Percentiles rank a stretch among this genome's conserved stretches.
Conservation (phyloP, 2,329 filamentous ascomycete genomes). For the Ophioceras dolichostomum region DNA sequence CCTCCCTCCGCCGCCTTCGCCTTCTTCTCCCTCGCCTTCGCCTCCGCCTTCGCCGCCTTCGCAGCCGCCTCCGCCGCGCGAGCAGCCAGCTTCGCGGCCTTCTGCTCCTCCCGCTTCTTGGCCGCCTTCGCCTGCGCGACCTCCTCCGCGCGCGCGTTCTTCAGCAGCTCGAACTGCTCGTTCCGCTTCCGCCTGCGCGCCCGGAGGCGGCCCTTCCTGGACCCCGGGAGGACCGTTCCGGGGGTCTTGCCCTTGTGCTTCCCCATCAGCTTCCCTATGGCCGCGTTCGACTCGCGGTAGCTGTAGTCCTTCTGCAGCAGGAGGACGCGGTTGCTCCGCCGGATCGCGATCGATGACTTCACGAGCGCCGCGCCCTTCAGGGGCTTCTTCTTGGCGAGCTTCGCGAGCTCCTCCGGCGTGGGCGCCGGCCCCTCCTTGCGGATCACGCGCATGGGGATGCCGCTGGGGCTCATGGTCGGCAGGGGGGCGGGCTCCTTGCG, state of each 20-base stretch:
- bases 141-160: constrained; percentile 3
- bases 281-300: constrained; percentile 49
- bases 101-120: constrained; percentile 11
- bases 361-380: constrained; percentile 10
- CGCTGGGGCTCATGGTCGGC: constrained; percentile 21
- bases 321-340: constrained; percentile 28
- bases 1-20: background rate
- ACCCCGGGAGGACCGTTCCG: constrained; percentile 29
- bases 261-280: constrained; percentile 39
- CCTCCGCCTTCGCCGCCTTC: constrained; percentile 4
- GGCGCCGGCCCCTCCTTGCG: constrained; percentile 13
- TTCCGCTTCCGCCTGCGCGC: constrained; percentile 6
- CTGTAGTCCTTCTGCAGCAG: constrained; percentile 40
- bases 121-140: constrained; percentile 11
- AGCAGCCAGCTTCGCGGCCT: constrained; percentile 7
- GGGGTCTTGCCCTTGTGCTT: constrained; percentile 36
- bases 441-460: constrained; percentile 19
- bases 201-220: constrained; percentile 36
- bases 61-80: constrained; percentile 4
- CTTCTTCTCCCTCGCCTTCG: constrained; percentile 1
- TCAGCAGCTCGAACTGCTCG: constrained; percentile 2
- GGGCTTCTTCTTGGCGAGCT: constrained; percentile 8
- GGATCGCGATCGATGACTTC: constrained; percentile 22
- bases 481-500: constrained; percentile 17
- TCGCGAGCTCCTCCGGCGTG: constrained; percentile 4